phyloP scores from a whole-genome alignment of 2,329 filamentous ascomycete species.

The Aspergillus aculeatinus region DNA sequence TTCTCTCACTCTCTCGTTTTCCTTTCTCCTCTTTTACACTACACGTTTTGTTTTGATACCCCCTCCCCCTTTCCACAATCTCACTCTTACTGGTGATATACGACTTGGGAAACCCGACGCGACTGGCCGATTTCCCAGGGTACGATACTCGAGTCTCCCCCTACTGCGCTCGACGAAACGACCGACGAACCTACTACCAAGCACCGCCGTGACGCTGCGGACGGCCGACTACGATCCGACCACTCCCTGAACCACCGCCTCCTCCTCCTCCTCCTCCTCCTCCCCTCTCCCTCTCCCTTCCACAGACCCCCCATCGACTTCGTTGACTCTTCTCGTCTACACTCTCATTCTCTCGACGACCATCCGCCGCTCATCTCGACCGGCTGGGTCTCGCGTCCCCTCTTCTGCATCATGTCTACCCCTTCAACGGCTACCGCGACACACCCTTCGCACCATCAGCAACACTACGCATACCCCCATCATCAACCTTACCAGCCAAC shows the following conservation, averaged over 20 bases:
- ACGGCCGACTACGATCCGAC: conserved; percentile 20
- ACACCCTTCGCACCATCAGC: conserved; percentile 62
- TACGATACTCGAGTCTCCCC: conserved; percentile 16
- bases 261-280: conserved; percentile 7
- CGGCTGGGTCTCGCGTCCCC: conserved; percentile 21
- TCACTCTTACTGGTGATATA: conserved; percentile 4
- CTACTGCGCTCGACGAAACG: conserved; percentile 15
- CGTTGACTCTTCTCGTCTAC: conserved; percentile 3
- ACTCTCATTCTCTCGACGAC: conserved; percentile 15
- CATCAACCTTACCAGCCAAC: conserved; percentile 57
- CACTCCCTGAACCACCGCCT: conserved; percentile 14
- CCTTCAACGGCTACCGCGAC: conserved; percentile 74
- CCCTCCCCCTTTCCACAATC: neutral
- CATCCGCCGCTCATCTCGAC: conserved; percentile 28
- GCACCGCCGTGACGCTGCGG: conserved; percentile 9
- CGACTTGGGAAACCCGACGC: conserved; percentile 8
- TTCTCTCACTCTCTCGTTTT: conserved; percentile 1
- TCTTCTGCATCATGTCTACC: conserved; percentile 66
- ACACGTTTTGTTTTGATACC: conserved; percentile 2
- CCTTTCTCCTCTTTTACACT: neutral
- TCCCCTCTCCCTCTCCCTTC: conserved; percentile 5
- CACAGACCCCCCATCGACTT: neutral
- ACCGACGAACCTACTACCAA: conserved; percentile 1
- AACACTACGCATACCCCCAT: conserved; percentile 62
- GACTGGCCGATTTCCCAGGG: conserved; percentile 16